phyloP scores from a whole-genome alignment of 2,329 filamentous ascomycete species.

The Monosporascus sp. region DNA sequence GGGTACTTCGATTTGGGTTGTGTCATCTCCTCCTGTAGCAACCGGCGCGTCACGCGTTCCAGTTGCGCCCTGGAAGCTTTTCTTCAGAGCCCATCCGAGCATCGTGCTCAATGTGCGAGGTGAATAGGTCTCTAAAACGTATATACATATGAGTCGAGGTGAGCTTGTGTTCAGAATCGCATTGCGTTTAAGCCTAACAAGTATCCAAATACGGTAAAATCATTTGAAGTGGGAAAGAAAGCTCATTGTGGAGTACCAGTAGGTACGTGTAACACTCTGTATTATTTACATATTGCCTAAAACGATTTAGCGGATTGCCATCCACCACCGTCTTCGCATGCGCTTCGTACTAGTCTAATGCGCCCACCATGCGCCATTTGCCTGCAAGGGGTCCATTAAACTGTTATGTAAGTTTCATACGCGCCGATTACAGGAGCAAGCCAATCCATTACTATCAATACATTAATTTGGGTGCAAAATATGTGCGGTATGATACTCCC shows the following conservation, averaged over 20 bases:
- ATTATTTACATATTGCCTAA: neutral
- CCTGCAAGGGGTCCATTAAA: no score
- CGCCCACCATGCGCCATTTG: no score
- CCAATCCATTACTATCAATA: neutral
- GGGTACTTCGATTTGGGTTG: conserved; percentile 49
- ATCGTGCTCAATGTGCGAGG: conserved; percentile 28
- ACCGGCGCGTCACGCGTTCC: conserved; percentile 27
- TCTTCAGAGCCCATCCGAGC: conserved; percentile 57
- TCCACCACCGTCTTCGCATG: no score
- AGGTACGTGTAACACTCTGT: neutral
- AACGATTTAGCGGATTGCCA: neutral
- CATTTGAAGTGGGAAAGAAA: neutral
- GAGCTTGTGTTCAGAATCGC: neutral
- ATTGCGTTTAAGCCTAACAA: neutral
- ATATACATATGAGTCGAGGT: neutral
- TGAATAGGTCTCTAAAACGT: neutral
- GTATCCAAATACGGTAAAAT: neutral
- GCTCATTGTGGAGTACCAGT: neutral
- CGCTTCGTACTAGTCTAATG: no score
- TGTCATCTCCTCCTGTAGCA: conserved; percentile 31
- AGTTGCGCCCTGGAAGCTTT: conserved; percentile 34
- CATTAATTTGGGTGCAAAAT: neutral
- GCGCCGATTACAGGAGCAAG: no score
- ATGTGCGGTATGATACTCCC: neutral
- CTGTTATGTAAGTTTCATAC: no score